phyloP scores from a whole-genome alignment of 2,329 filamentous ascomycete genomes.

The Stylonectria norvegica region DNA sequence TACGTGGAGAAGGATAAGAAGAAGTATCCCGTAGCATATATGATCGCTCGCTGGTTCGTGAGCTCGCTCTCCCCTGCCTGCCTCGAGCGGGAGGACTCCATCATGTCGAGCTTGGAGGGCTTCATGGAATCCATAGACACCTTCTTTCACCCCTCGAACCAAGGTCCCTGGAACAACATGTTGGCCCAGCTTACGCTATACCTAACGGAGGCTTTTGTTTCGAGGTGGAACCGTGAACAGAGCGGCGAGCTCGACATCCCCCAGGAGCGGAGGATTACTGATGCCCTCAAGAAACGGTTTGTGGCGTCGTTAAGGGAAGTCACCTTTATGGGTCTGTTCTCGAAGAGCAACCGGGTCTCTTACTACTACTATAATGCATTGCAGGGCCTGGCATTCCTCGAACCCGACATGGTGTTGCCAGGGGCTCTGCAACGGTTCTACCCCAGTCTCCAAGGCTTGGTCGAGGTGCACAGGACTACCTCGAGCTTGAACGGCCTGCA shows the following conservation, averaged over 20 bases:
- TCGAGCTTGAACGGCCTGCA: constrained; percentile 90
- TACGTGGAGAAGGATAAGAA: constrained; percentile 90
- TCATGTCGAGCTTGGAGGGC: constrained; percentile 81
- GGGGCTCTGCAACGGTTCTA: constrained; percentile 95
- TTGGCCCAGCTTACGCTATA: constrained; percentile 89
- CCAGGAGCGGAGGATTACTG: constrained; percentile 71
- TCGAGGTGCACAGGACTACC: constrained; percentile 94
- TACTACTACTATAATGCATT: constrained; percentile 88
- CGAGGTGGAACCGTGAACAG: constrained; percentile 93
- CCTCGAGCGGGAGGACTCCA: constrained; percentile 71
- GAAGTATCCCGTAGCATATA: constrained; percentile 87
- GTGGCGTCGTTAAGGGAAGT: constrained; percentile 87
- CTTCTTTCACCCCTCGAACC: constrained; percentile 98
- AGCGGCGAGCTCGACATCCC: constrained; percentile 89
- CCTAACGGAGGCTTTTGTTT: constrained; percentile 92
- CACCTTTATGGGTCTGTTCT: constrained; percentile 96
- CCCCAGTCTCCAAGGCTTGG: constrained; percentile 90
- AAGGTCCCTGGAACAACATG: constrained; percentile 85
- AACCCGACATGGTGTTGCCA: constrained; percentile 86
- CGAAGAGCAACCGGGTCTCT: constrained; percentile 88
- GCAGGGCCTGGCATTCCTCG: constrained; percentile 83
- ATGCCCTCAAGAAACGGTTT: constrained; percentile 81
- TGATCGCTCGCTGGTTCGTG: constrained; percentile 88
- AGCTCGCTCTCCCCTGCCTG: constrained; percentile 88
- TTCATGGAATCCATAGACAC: constrained; percentile 94